Evolutionary conservation across 306 rosid genomes (phyloP), one percentile per base, ranked within the genome.

Genomic region (Clitoria ternatea): DNA sequence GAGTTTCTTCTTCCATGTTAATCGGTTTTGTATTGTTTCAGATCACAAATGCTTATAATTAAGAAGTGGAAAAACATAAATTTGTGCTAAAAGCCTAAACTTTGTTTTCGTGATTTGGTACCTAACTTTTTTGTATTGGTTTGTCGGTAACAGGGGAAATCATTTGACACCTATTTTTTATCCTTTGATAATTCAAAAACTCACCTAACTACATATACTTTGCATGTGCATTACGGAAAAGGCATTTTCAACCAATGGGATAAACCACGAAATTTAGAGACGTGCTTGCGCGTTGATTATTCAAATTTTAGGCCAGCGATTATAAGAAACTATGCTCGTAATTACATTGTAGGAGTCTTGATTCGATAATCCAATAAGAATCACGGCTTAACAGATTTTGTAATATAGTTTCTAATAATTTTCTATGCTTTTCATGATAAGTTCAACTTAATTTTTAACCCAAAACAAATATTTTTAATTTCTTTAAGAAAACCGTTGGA

Each of bases 81-180:
- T 69, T 83, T 71, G 10, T 74, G 62, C 60, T 44, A 66, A 15
- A 83, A 79, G 75, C 60, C 77, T 61, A 72, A 83, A 62, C 79
- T 56, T 80, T 43, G 63, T 82, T 82, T 82, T 59, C 74, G 50
- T 70, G 66, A 17, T 50, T 42, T 57, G 56, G 48, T 66, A 4
- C 83, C 24, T 70, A 55, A 15, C 69, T 79, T 83, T 42, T 67
- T 44, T 7, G 27, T 67, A 77, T 43, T 74, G 42, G 72, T 64
- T 87, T 82, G 77, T 87, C 56, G 92, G 88, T 82, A 56, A 79
- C 82, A 77, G 70, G 82, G 76, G 83, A 62, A 83, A 74, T 77
- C 77, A 73, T 24, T 79, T 62, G 74, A 61, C 42, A 35, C 15
- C 40, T 24, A 13, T 61, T 72, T 69, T 32, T 75, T 20, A 13